Percentiles rank a stretch among this genome's conserved stretches.
phyloP scores from a whole-genome alignment of 1,139 yeast genomes.

The Blastobotrys malaysiensis region DNA sequence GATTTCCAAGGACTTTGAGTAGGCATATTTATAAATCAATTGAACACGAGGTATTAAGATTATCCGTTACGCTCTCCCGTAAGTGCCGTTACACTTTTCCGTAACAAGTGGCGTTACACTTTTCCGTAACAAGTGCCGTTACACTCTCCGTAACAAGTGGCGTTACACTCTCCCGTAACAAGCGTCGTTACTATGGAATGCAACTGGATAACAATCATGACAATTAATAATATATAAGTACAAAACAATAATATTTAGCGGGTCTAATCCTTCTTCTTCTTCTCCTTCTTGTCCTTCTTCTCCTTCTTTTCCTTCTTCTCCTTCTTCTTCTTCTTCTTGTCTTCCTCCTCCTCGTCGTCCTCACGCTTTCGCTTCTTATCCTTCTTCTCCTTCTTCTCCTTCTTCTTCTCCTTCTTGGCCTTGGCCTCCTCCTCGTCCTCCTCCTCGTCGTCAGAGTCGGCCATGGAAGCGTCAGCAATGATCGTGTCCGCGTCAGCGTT shows the following conservation, averaged over 20 bases:
- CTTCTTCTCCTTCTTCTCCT: constrained; percentile 22
- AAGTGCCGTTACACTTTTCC: too few relatives aligned
- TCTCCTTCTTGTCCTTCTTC: constrained; percentile 19
- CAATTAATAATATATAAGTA: constrained; percentile 7
- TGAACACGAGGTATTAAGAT: too few relatives aligned
- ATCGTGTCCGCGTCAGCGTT: constrained; percentile 59
- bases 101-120: too few relatives aligned
- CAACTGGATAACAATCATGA: constrained; percentile 2
- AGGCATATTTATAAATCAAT: too few relatives aligned
- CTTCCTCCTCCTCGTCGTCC: constrained; percentile 21
- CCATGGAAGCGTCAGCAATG: constrained; percentile 21
- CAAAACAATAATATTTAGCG: constrained; percentile 4
- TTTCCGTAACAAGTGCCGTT: too few relatives aligned
- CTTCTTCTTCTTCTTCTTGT: constrained; percentile 24
- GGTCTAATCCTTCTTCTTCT: constrained; percentile 11
- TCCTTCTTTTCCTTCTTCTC: constrained; percentile 14
- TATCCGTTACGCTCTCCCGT: too few relatives aligned
- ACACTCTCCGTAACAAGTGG: too few relatives aligned
- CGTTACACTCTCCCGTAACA: too few relatives aligned
- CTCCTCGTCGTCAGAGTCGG: constrained; percentile 24
- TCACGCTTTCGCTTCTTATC: constrained; percentile 23
- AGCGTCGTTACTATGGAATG: background rate
- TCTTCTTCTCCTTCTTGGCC: constrained; percentile 23
- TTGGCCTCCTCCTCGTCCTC: constrained; percentile 23
- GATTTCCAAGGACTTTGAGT: too few relatives aligned